Evolutionary conservation across 179 eudicot genomes (phyloP), one percentile per base, ranked within the genome.

Genomic region (Corrigiola litoralis): DNA sequence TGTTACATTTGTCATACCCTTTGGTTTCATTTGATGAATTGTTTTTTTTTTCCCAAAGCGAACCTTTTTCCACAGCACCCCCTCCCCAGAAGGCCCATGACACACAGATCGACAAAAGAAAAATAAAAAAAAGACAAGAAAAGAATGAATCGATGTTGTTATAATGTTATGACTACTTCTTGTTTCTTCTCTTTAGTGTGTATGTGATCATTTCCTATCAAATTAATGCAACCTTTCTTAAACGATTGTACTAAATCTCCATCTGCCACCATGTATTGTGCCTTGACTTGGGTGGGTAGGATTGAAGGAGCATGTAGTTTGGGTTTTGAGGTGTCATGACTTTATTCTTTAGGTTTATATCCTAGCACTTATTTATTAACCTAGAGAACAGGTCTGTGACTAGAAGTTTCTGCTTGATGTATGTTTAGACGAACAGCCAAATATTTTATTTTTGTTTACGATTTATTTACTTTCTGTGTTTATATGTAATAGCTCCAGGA

Each of bases 401-500:
- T 31, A 33, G 17, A 48, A 21, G 14, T 11, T 56, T 29, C 53
- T 65, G 4, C 17, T 57, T 65, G 14, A 27, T 38, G 36, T 46
- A 9, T 52, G 44, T 51, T 33, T 21, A 40, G 23, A 28, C 49
- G 6, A n/a, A 61, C 18, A 36, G 36, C 31, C 24, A 13, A 58
- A 8, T 6, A 4, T 48, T 37, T 21, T n/a, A 7, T 12, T 67
- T 46, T 16, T 18, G 29, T n/a, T 44, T 16, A 18, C 46, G 29
- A 20, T 33, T 49, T n/a, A 27, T 56, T 14, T 61, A 25, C 20
- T 40, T 33, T 27, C 23, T 29, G 27, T 34, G 21, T 28, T 47
- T 40, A 46, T 23, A 52, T 76, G 41, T 61, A 41, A 65, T 71
- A 94, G 99, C 84, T 94, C 67, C 95, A 88, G 75, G 97, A 94